phyloP scores from a whole-genome alignment of 2,329 filamentous ascomycete genomes.

The Scolecobasidium constrictum region DNA sequence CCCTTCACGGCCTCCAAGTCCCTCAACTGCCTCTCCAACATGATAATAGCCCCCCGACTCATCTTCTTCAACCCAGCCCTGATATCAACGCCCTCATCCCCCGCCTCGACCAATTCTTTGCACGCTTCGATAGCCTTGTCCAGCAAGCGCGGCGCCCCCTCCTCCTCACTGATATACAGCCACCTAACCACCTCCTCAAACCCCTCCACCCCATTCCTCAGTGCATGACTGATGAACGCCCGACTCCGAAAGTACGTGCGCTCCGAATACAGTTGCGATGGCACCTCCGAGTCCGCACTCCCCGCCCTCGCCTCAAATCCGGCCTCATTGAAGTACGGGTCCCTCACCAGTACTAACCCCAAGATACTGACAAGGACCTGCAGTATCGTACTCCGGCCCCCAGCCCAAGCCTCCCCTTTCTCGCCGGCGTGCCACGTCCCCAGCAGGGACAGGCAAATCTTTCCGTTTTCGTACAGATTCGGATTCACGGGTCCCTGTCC shows the following conservation, averaged over 20 bases:
- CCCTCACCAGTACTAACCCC: conserved; percentile 46
- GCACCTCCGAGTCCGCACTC: conserved; percentile 33
- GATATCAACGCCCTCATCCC: conserved; percentile 18
- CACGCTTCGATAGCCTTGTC: conserved; percentile 32
- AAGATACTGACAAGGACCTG: conserved; percentile 47
- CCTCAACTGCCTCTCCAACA: conserved; percentile 28
- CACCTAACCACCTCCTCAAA: conserved; percentile 42
- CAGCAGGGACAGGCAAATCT: conserved; percentile 48
- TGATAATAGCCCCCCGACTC: conserved; percentile 35
- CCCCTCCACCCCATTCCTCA: conserved; percentile 31
- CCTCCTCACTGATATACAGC: conserved; percentile 33
- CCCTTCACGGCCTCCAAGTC: conserved; percentile 19
- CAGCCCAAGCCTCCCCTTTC: conserved; percentile 42
- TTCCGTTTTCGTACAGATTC: conserved; percentile 52
- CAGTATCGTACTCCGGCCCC: conserved; percentile 41
- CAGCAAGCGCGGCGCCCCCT: conserved; percentile 28
- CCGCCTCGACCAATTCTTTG: conserved; percentile 29
- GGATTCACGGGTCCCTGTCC: conserved; percentile 46
- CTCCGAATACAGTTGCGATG: conserved; percentile 41
- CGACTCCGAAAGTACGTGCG: conserved; percentile 42
- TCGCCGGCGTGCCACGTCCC: conserved; percentile 48
- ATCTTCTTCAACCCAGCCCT: conserved; percentile 35
- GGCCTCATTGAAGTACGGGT: conserved; percentile 55
- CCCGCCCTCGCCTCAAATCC: conserved; percentile 44
- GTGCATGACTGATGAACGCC: conserved; percentile 38